Base-by-base conservation (phyloP, 371 early-diverging fungal genomes). In the Syncephalastrum racemosum region DNA sequence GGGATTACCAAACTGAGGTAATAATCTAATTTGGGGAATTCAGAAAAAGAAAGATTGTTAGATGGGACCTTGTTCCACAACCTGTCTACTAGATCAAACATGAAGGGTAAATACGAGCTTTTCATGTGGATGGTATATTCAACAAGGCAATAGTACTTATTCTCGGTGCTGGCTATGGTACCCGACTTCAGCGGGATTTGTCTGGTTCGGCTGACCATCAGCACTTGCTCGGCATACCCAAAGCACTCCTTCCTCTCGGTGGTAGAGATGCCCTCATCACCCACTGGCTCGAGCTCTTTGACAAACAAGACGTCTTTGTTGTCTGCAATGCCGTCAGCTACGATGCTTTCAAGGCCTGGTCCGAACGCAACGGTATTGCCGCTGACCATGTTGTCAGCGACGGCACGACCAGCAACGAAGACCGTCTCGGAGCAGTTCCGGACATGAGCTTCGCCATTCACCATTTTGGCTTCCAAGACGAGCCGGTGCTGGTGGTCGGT, bases 141-240 rank as follows among this genome's bases (percentile, higher is more conserved):
- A 27, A 27, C 27, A 27, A 27, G 27, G 0, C 27, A 7, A 53
- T 56, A 81, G 75, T 81, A 1, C 64, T 82, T 19, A 72, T 82
- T 59, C 68, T 83, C 8, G 80, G 78, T 39, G 82, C 82, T 15
- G 82, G 82, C 7, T 82, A 82, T 54, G 82, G 82, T 18, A 82
- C 82, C 23, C 78, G 82, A 10, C 63, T 82, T n/a, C 82, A 82
- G 56, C 65, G 67, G 36, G 80, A 82, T 42, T 58, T 82, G 18
- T 23, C 49, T 12, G 56, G 48, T 13, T 64, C 65, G 14, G 16
- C 46, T 19, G 58, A 66, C 25, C 70, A 78, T 50, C 39, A 50
- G 7, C 73, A 82, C 36, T 63, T 79, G 24, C 50, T 79, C 2
- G 79, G 78, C 18, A 50, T 77, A 4, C 80, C 82, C 13, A 82